A percentile compares a stretch with the other conserved stretches of the same genome.
Evolutionary conservation across 208 protist genomes (phyloP).

Genomic region (Trypanosoma grayi): DNA sequence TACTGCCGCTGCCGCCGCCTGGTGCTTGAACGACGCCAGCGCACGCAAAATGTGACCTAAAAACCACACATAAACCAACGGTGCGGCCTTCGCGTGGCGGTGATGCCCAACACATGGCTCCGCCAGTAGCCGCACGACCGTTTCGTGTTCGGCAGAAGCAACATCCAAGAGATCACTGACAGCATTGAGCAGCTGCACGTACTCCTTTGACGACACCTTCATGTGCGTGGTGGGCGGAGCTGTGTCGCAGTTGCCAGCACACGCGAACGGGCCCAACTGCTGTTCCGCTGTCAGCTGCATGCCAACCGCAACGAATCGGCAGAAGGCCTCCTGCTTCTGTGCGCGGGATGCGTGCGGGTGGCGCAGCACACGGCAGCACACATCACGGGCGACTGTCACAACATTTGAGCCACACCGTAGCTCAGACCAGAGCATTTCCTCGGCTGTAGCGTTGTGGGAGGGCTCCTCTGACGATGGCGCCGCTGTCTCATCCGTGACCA

Average conservation of each 20-base stretch:
- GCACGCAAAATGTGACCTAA: slow-evolving; percentile 2
- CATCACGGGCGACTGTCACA: slow-evolving; percentile 12
- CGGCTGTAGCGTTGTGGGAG: not conserved
- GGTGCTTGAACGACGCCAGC: not conserved
- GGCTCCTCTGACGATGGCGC: not conserved
- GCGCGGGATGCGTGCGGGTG: not conserved
- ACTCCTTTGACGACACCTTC: not conserved
- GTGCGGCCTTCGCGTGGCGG: too few relatives aligned
- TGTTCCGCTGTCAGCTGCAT: slow-evolving; percentile 4
- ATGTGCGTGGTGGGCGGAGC: too few relatives aligned
- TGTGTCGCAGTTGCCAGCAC: not conserved
- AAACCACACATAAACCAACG: slow-evolving; percentile 15
- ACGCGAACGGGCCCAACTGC: too few relatives aligned
- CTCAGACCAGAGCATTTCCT: slow-evolving; percentile 9
- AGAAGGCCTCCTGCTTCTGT: slow-evolving; percentile 13
- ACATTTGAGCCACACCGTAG: not conserved
- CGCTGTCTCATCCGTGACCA: not conserved
- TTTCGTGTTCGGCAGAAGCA: not conserved
- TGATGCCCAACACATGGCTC: not conserved
- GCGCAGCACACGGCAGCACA: slow-evolving; percentile 11
- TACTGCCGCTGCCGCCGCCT: not conserved
- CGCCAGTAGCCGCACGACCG: not conserved
- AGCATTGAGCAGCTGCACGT: slow-evolving; percentile 6
- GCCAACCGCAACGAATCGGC: slow-evolving; percentile 14
- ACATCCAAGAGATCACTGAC: slow-evolving; percentile 1